phyloP scores from a whole-genome alignment of 2,329 filamentous ascomycete genomes.

The Trichoderma afroharzianum region DNA sequence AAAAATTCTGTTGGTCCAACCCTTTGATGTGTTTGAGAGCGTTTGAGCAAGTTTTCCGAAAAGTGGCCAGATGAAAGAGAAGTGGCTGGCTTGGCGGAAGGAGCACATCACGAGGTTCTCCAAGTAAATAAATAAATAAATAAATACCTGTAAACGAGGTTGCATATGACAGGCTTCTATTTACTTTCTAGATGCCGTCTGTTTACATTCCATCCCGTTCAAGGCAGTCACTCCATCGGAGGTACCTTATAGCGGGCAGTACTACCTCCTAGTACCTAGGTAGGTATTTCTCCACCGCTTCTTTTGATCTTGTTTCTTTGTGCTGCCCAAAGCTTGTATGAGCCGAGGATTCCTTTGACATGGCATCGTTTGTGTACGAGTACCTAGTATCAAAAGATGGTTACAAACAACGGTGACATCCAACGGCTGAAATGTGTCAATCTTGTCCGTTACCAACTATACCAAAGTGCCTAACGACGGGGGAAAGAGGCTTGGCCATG shows the following conservation, averaged over 20 bases:
- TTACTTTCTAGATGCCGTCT: background rate
- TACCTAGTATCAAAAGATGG: too few species aligned
- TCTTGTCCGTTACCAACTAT: background rate
- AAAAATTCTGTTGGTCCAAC: background rate
- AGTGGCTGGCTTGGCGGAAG: background rate
- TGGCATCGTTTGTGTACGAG: background rate
- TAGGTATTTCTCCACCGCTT: background rate
- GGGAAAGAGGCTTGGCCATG: background rate
- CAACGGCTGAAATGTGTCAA: background rate
- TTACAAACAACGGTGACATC: background rate
- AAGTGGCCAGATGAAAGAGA: background rate
- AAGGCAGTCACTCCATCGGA: background rate
- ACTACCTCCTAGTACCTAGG: too few species aligned
- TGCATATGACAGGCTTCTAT: background rate
- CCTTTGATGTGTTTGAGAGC: conserved; percentile 9
- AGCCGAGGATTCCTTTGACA: background rate
- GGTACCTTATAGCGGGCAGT: background rate
- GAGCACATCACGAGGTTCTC: background rate
- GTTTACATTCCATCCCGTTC: background rate
- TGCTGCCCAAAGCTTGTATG: background rate
- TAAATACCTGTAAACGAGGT: background rate
- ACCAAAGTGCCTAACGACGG: background rate
- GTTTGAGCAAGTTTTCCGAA: conserved; percentile 21
- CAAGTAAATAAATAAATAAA: background rate
- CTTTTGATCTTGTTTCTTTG: background rate